Conservation (phyloP, 2,329 filamentous ascomycete genomes). For the Colletotrichum graminicola region DNA sequence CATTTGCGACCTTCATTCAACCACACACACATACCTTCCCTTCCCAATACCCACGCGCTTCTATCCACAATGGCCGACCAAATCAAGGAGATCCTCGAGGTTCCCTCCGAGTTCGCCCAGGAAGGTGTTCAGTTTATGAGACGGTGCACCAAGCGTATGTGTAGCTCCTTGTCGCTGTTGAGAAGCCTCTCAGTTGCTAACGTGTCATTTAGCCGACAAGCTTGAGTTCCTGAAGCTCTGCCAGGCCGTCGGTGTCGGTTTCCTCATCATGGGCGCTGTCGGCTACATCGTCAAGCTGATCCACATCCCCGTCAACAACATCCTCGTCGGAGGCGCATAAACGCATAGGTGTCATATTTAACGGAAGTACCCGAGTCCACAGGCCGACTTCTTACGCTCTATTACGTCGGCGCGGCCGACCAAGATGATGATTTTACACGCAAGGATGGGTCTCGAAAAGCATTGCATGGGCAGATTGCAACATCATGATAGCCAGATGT, state of each 20-base stretch:
- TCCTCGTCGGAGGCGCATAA: constrained; percentile 76
- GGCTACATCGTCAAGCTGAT: constrained; percentile 80
- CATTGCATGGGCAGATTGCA: constrained; percentile 33
- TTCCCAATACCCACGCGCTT: constrained; percentile 34
- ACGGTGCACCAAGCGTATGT: constrained; percentile 72
- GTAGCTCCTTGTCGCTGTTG: constrained; percentile 45
- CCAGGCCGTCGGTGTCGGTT: constrained; percentile 76
- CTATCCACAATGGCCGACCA: constrained; percentile 70
- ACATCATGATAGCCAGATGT: constrained; percentile 9
- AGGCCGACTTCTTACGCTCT: constrained; percentile 23
- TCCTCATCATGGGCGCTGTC: constrained; percentile 78
- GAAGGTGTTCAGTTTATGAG: constrained; percentile 73
- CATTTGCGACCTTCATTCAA: constrained; percentile 18
- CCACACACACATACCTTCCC: constrained; percentile 9
- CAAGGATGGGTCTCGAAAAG: constrained; percentile 29
- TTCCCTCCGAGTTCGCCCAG: constrained; percentile 74
- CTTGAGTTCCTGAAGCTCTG: constrained; percentile 60
- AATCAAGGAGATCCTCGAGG: constrained; percentile 77
- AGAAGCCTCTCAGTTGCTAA: constrained; percentile 7
- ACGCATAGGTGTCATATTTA: neutral
- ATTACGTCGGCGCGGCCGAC: constrained; percentile 19
- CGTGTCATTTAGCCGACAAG: constrained; percentile 48
- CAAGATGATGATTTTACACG: constrained; percentile 35
- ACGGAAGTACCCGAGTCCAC: constrained; percentile 20
- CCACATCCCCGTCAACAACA: constrained; percentile 78